A percentile compares a stretch with the other conserved stretches of the same genome.
These are phyloP conservation scores for Pythium rishiriense DNA, from an alignment of 352 stramenopile species.

Conservation along the genomic window DNA sequence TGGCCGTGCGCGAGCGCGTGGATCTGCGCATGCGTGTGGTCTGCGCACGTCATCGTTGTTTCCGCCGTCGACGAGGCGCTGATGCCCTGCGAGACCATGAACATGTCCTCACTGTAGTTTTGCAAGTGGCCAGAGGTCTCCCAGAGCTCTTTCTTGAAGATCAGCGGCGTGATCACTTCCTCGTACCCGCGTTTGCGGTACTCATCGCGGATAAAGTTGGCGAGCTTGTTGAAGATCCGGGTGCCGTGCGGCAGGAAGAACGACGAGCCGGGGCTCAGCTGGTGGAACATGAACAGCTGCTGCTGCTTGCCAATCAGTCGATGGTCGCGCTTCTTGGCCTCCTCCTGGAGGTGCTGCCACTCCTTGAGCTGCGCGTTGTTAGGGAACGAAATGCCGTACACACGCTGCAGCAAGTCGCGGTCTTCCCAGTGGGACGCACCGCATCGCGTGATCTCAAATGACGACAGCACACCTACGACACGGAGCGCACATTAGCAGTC, in stretches of 20 bases:
- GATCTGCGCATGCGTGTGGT: slow-evolving; percentile 29
- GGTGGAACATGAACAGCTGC: slow-evolving; percentile 96
- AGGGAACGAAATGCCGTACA: slow-evolving; percentile 97
- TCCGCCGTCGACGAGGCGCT: slow-evolving; percentile 6
- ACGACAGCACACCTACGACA: slow-evolving; percentile 82
- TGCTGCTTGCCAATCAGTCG: slow-evolving; percentile 93
- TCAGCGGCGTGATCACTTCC: slow-evolving; percentile 96
- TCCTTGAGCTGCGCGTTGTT: slow-evolving; percentile 86
- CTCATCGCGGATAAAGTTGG: slow-evolving; percentile 76
- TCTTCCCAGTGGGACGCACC: slow-evolving; percentile 92
- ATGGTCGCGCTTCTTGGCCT: slow-evolving; percentile 97
- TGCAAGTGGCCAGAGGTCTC: slow-evolving; percentile 96
- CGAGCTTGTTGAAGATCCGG: slow-evolving; percentile 98
- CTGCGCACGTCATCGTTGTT: slow-evolving; percentile 13
- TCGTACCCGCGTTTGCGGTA: slow-evolving; percentile 93
- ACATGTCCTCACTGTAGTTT: slow-evolving; percentile 98
- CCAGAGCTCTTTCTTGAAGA: slow-evolving; percentile 98
- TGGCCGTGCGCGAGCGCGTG: slow-evolving; percentile 18
- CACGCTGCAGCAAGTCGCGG: slow-evolving; percentile 93
- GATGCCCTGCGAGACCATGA: slow-evolving; percentile 81
- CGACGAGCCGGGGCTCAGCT: slow-evolving; percentile 94
- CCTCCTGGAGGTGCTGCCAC: slow-evolving; percentile 90
- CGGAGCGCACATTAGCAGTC: background rate
- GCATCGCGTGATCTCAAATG: slow-evolving; percentile 95
- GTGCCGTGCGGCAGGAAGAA: slow-evolving; percentile 99